Conservation (phyloP, 306 rosid species). For the Cucurbita maxima region DNA sequence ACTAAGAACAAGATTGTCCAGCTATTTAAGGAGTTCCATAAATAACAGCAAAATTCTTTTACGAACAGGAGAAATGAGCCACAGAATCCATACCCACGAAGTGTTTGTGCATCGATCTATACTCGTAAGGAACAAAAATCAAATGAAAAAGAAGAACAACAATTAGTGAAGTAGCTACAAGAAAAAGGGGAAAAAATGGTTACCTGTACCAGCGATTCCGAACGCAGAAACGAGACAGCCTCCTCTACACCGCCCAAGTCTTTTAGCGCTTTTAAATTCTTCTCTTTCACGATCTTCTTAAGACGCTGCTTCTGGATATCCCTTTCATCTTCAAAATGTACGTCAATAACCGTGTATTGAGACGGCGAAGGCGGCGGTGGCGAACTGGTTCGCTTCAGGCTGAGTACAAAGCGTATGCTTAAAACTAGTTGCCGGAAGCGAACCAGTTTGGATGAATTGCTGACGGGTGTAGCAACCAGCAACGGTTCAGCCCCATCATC, state of each 20-base stretch:
- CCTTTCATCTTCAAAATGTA: background rate
- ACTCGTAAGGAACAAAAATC: background rate
- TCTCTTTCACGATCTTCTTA: constrained; percentile 20
- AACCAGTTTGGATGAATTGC: background rate
- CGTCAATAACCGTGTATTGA: background rate
- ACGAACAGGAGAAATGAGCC: background rate
- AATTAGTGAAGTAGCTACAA: background rate
- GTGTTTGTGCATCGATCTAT: background rate
- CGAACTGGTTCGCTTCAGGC: background rate
- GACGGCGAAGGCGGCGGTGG: background rate
- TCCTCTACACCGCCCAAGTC: constrained; percentile 19
- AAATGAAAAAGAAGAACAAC: background rate
- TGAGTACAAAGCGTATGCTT: background rate
- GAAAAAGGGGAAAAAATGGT: background rate
- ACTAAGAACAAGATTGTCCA: constrained; percentile 19
- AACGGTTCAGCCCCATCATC: background rate
- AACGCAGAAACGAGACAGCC: constrained; percentile 9
- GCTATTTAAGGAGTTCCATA: constrained; percentile 14
- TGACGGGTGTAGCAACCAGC: background rate
- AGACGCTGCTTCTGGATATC: background rate
- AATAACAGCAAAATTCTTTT: constrained; percentile 12
- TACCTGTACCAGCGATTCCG: constrained; percentile 16
- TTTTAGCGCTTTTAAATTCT: constrained; percentile 12
- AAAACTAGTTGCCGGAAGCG: background rate
- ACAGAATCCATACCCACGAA: background rate